These are phyloP conservation scores for Cetraspora pellucida DNA, from an alignment of 192 early-diverging fungal genomes.

Conservation along the genomic window DNA sequence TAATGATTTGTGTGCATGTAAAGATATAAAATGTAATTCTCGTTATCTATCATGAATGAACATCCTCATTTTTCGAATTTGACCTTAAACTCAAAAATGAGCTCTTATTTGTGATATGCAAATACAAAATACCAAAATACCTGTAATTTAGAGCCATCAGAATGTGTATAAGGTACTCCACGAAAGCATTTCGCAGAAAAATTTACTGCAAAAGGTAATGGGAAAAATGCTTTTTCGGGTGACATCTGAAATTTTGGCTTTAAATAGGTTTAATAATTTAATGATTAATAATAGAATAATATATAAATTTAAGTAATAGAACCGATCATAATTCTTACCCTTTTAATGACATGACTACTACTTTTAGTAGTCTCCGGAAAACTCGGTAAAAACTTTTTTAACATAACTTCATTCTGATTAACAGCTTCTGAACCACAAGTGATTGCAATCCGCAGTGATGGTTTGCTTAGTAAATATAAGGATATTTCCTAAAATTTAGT, in stretches of 20 bases:
- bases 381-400: constrained; percentile 47
- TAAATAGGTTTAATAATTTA: neutral
- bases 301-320: too few species aligned
- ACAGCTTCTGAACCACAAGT: constrained; percentile 58
- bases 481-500: constrained; percentile 6
- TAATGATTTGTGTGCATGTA: neutral
- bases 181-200: constrained; percentile 73
- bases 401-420: constrained; percentile 46
- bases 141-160: constrained; percentile 78
- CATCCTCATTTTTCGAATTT: too few species aligned
- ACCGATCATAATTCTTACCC: neutral
- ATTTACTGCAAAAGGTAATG: constrained; percentile 85
- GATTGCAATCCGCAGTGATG: constrained; percentile 50
- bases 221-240: constrained; percentile 71
- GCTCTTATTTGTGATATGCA: neutral
- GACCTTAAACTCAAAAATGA: neutral
- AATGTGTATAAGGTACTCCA: constrained; percentile 84
- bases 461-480: constrained; percentile 47
- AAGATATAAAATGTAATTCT: too few species aligned
- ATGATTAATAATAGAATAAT: neutral
- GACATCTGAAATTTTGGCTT: constrained; percentile 46
- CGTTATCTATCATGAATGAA: too few species aligned
- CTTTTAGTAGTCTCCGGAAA: constrained; percentile 29
- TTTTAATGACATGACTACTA: neutral
- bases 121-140: constrained; percentile 36